A percentile compares a stretch with the other conserved stretches of the same genome.
These are phyloP conservation scores for Salvia miltiorrhiza DNA, from an alignment of 257 asterid genomes.

Conservation along the genomic window DNA sequence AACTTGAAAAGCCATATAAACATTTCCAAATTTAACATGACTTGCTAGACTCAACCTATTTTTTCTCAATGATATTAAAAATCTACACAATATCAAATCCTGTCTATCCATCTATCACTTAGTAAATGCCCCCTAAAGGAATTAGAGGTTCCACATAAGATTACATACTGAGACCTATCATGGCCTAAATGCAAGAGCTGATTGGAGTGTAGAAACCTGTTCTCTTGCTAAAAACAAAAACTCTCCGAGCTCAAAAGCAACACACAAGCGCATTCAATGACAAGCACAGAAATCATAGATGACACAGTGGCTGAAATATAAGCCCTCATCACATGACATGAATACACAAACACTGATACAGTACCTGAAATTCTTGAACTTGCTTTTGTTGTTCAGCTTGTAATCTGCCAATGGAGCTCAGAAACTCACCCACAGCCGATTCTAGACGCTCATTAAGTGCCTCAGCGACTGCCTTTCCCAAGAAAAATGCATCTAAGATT, in stretches of 20 bases:
- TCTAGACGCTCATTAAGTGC: conserved; percentile 68
- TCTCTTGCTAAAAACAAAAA: not conserved
- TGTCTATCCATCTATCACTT: no score
- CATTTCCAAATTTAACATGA: not conserved
- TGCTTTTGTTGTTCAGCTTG: conserved; percentile 94
- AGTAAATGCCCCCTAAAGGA: not conserved
- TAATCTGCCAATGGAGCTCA: conserved; percentile 63
- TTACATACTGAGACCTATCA: not conserved
- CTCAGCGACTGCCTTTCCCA: conserved; percentile 92
- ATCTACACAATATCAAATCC: not conserved
- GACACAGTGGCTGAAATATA: not conserved
- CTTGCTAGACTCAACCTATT: not conserved
- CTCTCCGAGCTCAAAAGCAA: not conserved
- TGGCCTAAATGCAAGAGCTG: not conserved
- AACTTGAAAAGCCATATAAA: not conserved
- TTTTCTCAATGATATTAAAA: not conserved
- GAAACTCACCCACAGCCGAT: conserved; percentile 76
- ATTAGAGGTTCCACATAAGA: not conserved
- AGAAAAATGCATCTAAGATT: conserved; percentile 80
- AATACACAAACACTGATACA: not conserved
- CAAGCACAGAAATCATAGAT: not conserved
- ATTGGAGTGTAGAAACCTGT: no score
- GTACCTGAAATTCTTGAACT: conserved; percentile 74
- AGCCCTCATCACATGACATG: not conserved
- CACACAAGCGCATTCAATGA: not conserved